Conservation (phyloP, 2,329 filamentous ascomycete genomes). For the Arthrocladium fulminans region DNA sequence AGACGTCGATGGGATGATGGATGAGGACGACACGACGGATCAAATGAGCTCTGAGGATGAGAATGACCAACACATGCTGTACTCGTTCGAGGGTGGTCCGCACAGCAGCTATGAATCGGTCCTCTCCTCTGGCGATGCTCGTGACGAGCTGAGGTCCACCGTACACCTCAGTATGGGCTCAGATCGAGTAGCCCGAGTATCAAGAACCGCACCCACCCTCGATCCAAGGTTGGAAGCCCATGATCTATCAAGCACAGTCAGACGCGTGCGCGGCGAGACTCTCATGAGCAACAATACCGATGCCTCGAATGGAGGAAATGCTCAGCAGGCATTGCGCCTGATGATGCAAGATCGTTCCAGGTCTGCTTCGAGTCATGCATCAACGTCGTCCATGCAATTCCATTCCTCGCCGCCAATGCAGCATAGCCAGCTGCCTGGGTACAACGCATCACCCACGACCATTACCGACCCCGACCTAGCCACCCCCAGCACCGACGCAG, state of each 20-base stretch:
- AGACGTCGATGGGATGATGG: conserved; percentile 29
- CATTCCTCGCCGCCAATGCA: conserved; percentile 38
- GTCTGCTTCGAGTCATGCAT: conserved; percentile 23
- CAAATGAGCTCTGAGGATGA: conserved; percentile 35
- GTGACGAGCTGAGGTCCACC: not conserved
- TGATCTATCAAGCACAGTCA: not conserved
- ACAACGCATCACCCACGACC: conserved; percentile 42
- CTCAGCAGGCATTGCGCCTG: conserved; percentile 40
- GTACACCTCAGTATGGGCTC: not conserved
- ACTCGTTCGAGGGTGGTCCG: conserved; percentile 28
- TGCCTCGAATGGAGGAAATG: conserved; percentile 27
- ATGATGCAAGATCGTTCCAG: conserved; percentile 31
- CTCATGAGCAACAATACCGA: not conserved
- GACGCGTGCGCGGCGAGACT: conserved; percentile 26
- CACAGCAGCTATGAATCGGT: not conserved
- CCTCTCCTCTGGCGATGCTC: not conserved
- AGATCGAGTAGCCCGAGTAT: conserved; percentile 1
- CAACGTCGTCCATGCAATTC: conserved; percentile 26
- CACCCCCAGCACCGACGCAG: conserved; percentile 47
- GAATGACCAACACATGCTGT: conserved; percentile 34
- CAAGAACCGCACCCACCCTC: not conserved
- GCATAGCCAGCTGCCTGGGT: conserved; percentile 31
- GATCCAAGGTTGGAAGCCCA: conserved; percentile 1
- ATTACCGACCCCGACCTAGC: conserved; percentile 42
- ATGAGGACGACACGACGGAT: conserved; percentile 37